These are phyloP conservation scores for Ilyonectria sp. DNA, from an alignment of 2,329 filamentous ascomycete species.

Conservation along the genomic window DNA sequence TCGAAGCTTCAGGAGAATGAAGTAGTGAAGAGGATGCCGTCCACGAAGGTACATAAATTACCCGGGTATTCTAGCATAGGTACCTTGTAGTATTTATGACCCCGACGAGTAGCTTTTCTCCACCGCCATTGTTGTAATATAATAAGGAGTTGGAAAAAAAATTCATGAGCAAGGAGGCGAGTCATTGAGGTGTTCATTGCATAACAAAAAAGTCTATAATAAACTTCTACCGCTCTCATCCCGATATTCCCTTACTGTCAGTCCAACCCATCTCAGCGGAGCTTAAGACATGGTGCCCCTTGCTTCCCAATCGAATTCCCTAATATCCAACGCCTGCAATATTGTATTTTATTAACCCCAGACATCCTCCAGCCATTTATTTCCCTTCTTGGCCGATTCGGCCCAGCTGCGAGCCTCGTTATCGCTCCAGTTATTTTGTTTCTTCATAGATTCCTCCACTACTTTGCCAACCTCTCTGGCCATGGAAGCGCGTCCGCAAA, in stretches of 20 bases:
- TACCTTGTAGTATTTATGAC: too few species aligned
- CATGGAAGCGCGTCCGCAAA: conserved; percentile 59
- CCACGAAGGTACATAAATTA: too few species aligned
- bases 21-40: too few species aligned
- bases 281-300: neutral
- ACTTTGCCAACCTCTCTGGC: conserved; percentile 60
- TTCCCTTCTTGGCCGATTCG: conserved; percentile 62
- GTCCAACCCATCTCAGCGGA: neutral
- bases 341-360: conserved; percentile 57
- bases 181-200: neutral
- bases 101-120: too few species aligned
- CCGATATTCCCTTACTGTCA: neutral
- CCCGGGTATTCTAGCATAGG: too few species aligned
- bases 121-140: too few species aligned
- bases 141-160: too few species aligned
- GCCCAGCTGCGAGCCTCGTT: conserved; percentile 61
- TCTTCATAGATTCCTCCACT: conserved; percentile 54
- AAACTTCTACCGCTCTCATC: neutral
- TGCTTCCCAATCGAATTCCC: neutral
- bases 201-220: neutral
- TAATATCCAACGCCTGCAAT: neutral
- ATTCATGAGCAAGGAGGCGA: too few species aligned
- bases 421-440: conserved; percentile 56
- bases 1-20: too few species aligned
- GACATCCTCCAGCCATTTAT: conserved; percentile 69